These are phyloP conservation scores for Pythium biforme DNA, from an alignment of 352 stramenopile species.

Conservation along the genomic window DNA sequence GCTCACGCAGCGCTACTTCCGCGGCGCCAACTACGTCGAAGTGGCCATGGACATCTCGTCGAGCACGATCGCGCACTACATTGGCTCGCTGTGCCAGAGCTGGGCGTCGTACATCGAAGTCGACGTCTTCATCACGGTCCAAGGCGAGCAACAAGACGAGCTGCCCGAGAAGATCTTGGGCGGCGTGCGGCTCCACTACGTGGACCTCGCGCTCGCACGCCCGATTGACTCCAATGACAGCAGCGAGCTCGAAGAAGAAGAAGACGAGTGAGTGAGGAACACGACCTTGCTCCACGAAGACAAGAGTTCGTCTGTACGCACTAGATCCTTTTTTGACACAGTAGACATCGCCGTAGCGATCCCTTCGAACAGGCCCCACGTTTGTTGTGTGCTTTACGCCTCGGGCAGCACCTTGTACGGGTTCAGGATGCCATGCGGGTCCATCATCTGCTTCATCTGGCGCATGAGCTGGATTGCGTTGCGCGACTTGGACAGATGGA, in stretches of 20 bases:
- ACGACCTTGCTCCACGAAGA: no score
- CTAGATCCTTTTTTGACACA: not conserved
- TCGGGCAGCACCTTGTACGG: slow-evolving; percentile 91
- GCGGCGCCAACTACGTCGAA: slow-evolving; percentile 80
- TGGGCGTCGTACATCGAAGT: slow-evolving; percentile 72
- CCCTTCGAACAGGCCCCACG: no score
- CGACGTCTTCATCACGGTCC: slow-evolving; percentile 78
- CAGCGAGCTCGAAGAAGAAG: slow-evolving; percentile 1
- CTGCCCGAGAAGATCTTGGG: slow-evolving; percentile 74
- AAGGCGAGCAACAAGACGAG: slow-evolving; percentile 67
- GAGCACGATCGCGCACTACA: slow-evolving; percentile 69
- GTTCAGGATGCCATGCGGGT: slow-evolving; percentile 96
- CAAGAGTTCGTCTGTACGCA: no score
- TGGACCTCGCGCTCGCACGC: slow-evolving; percentile 54
- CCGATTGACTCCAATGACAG: slow-evolving; percentile 26
- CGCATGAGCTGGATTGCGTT: slow-evolving; percentile 90
- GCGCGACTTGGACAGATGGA: slow-evolving; percentile 84
- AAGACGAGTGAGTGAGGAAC: slow-evolving; percentile 9
- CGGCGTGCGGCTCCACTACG: slow-evolving; percentile 52
- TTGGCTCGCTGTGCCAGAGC: slow-evolving; percentile 79
- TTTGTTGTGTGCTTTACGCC: no score
- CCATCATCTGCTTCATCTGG: slow-evolving; percentile 93
- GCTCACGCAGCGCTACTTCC: slow-evolving; percentile 85
- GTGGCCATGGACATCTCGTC: slow-evolving; percentile 84
- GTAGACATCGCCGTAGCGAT: no score